Evolutionary conservation across 495 filamentous ascomycete genomes (phyloP), one percentile per base, ranked within the genome.

Genomic region (Neurospora sublineolata): DNA sequence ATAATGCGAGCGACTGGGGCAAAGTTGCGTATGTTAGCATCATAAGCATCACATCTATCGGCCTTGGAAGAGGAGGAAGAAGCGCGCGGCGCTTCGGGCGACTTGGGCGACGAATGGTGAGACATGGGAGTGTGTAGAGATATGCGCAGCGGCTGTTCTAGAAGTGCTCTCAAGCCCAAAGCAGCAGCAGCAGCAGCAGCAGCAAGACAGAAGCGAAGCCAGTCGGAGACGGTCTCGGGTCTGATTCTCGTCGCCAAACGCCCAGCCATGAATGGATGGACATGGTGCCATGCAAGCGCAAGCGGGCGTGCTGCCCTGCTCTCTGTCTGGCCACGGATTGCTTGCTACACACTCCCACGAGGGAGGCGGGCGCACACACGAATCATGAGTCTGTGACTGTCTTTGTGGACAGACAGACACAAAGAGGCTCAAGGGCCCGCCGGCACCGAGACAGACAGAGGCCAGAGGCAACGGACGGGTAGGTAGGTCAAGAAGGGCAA

Each of bases 1-100:
- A 99, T 99, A 80, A 99, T 98, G 67, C 95, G 93, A 75, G 95
- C 95, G 77, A 99, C 95, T 99, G 89, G 89, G 79, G 87, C 92
- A 88, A 90, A 93, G 82, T 91, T 91, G 72, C 91, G 87, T 85
- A 91, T 91, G 87, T 97, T 92, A 97, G 94, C 91, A 86, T 94
- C 92, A 75, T 88, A 83, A 27, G 81, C 75, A 80, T 86, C 82
- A 73, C 79, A 80, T 77, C 80, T 81, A 76, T 84, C 81, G 52
- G 79, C 73, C 77, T 83, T 86, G 72, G 83, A 83, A 77, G 79
- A 73, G 12, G 77, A 75, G 23, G 76, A 73, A 33, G 77, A 75
- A 71, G 72, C 75, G 79, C 78, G 77, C 75, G 71, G 79, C 79
- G 82, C 81, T 77, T 82, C 81, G 68, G 79, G 81, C 77, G 81